Conservation (phyloP, 2,329 filamentous ascomycete genomes). For the Cryphonectria nitschkei region DNA sequence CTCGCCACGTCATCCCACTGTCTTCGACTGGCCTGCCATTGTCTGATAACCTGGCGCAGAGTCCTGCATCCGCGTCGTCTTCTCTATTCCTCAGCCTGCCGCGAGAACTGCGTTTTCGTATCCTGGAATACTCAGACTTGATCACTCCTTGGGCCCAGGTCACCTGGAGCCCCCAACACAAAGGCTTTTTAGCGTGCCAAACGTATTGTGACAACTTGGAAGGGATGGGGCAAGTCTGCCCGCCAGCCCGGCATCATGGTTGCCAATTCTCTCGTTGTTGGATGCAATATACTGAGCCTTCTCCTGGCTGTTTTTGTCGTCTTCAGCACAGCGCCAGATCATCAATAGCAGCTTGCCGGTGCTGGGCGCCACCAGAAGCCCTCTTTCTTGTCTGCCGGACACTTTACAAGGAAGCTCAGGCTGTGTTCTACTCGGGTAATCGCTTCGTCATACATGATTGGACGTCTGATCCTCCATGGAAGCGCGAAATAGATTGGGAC, state of each 20-base stretch:
- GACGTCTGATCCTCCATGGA: background rate
- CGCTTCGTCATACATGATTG: conserved; percentile 12
- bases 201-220: background rate
- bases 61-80: background rate
- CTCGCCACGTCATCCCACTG: conserved; percentile 11
- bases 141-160: conserved; percentile 29
- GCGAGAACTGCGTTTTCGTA: conserved; percentile 26
- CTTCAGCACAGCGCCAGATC: conserved; percentile 15
- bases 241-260: conserved; percentile 14
- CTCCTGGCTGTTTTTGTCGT: conserved; percentile 29
- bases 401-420: conserved; percentile 25
- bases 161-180: conserved; percentile 24
- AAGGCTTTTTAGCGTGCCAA: background rate
- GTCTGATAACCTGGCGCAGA: background rate
- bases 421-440: conserved; percentile 23
- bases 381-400: conserved; percentile 27
- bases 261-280: conserved; percentile 18
- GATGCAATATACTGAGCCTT: background rate
- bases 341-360: conserved; percentile 19
- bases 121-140: conserved; percentile 29
- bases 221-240: background rate
- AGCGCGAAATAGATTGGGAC: background rate
- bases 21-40: background rate
- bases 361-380: conserved; percentile 23
- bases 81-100: conserved; percentile 20